These are phyloP conservation scores for Nannizziopsis barbatae DNA, from an alignment of 2,329 filamentous ascomycete genomes.

Conservation along the genomic window DNA sequence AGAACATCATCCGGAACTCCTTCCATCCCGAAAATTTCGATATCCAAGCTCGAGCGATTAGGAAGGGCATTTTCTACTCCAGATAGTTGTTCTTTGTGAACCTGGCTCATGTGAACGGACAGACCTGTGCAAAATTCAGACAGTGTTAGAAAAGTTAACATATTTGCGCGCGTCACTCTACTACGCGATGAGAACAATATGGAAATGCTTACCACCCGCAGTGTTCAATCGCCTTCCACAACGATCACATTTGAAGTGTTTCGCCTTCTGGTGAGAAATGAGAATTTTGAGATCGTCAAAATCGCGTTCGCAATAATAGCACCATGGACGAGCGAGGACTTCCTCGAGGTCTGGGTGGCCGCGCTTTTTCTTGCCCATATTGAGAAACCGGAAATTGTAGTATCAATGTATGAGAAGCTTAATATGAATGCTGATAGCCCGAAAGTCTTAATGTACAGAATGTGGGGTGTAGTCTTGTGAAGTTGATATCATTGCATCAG, in stretches of 20 bases:
- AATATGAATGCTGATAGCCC: background rate
- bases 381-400: constrained; percentile 17
- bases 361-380: constrained; percentile 85
- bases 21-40: constrained; percentile 98
- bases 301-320: constrained; percentile 98
- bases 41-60: constrained; percentile 71
- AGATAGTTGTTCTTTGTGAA: constrained; percentile 85
- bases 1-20: constrained; percentile 81
- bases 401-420: background rate
- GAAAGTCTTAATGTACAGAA: background rate
- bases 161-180: constrained; percentile 7
- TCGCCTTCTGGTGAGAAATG: constrained; percentile 96
- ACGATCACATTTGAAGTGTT: constrained; percentile 94
- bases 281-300: constrained; percentile 96
- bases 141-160: background rate
- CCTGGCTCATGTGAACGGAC: constrained; percentile 93
- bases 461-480: background rate
- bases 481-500: too few relatives aligned
- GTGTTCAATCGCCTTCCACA: constrained; percentile 85
- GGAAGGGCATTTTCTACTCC: constrained; percentile 86
- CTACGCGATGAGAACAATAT: background rate
- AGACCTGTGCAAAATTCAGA: constrained; percentile 51
- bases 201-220: constrained; percentile 60
- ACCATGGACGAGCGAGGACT: constrained; percentile 70
- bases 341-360: constrained; percentile 79